Percentiles rank a stretch among this genome's conserved stretches.
Conservation (phyloP, 2,329 filamentous ascomycete genomes). For the Penicillium hesseltinei region DNA sequence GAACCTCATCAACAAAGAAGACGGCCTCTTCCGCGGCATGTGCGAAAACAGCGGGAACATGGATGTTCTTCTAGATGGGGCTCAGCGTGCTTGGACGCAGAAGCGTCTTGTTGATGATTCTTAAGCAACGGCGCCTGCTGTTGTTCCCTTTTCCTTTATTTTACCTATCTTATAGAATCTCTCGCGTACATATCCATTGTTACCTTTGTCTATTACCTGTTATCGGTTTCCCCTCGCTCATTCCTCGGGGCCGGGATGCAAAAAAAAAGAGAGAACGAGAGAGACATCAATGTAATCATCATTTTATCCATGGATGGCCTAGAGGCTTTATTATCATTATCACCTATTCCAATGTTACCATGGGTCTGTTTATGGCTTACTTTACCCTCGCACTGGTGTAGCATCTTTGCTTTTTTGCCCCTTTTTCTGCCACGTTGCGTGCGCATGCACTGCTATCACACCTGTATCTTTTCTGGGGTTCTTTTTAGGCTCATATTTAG, state of each 20-base stretch:
- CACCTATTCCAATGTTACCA: not conserved
- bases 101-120: slow-evolving; percentile 49
- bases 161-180: slow-evolving; percentile 2
- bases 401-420: not conserved
- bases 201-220: slow-evolving; percentile 1
- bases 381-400: not conserved
- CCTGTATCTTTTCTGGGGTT: not conserved
- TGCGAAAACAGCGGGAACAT: slow-evolving; percentile 67
- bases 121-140: slow-evolving; percentile 11
- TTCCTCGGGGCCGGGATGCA: not conserved
- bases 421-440: not conserved
- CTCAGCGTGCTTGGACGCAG: slow-evolving; percentile 50
- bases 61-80: slow-evolving; percentile 56
- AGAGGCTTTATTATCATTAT: not conserved
- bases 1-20: slow-evolving; percentile 70
- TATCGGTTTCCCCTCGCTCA: not conserved
- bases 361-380: not conserved
- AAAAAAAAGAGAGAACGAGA: slow-evolving; percentile 3
- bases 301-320: not conserved
- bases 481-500: not conserved
- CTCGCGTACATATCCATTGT: slow-evolving; percentile 11
- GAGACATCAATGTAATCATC: slow-evolving; percentile 7
- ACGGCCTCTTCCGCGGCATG: slow-evolving; percentile 66
- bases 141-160: not conserved
- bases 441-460: not conserved